Conservation (phyloP, 1,284 basidiomycete species). For the Cryptococcus wingfieldii region DNA sequence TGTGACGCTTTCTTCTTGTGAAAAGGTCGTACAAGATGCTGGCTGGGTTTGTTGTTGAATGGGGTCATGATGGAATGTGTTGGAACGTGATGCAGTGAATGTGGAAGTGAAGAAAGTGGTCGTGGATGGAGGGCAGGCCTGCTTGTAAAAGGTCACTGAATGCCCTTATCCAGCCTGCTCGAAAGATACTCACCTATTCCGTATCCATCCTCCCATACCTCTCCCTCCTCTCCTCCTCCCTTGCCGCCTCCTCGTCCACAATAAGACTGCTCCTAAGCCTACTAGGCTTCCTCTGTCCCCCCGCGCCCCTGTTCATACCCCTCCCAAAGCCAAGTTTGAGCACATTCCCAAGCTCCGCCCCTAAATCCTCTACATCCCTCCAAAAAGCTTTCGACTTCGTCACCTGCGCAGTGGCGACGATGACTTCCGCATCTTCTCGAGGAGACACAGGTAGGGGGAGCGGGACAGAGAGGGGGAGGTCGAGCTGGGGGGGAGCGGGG, state of each 20-base stretch:
- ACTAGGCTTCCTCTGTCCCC: background rate
- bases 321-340: background rate
- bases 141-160: too few species aligned
- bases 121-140: too few species aligned
- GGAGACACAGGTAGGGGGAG: background rate
- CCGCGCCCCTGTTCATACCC: background rate
- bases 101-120: too few species aligned
- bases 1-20: too few species aligned
- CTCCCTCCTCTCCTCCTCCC: background rate
- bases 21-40: too few species aligned
- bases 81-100: too few species aligned
- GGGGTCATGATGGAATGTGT: too few species aligned
- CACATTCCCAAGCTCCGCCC: slow-evolving; percentile 1
- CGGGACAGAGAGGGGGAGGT: background rate
- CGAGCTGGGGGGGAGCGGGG: background rate
- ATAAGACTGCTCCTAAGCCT: background rate
- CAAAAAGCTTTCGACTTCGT: background rate
- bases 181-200: background rate
- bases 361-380: slow-evolving; percentile 1
- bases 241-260: background rate
- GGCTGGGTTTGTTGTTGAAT: too few species aligned
- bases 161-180: too few species aligned
- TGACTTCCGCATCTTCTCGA: background rate
- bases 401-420: background rate
- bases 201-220: background rate